Conservation (phyloP, 345 rosid genomes). For the Capsella bursapastoris region DNA sequence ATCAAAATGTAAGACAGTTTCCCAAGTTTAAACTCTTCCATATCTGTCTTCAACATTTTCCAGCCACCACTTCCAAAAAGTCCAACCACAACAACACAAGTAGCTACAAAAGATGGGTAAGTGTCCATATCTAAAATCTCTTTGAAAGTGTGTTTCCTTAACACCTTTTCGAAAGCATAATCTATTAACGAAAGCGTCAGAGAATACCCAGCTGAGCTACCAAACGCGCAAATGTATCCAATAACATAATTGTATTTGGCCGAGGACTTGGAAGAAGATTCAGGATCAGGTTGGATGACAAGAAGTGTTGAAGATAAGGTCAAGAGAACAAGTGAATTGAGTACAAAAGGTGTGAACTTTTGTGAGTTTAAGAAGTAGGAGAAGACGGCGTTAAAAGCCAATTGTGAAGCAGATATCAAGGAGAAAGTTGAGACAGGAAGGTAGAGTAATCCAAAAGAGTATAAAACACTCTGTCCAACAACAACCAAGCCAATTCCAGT, state of each 20-base stretch:
- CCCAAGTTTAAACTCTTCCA: conserved; percentile 48
- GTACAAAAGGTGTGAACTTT: conserved; percentile 38
- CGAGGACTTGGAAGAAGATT: conserved; percentile 6
- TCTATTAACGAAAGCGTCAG: conserved; percentile 37
- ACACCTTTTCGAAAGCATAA: conserved; percentile 28
- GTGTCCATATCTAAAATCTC: conserved; percentile 41
- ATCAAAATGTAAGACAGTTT: conserved; percentile 40
- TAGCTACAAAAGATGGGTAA: conserved; percentile 36
- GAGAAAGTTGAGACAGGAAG: conserved; percentile 46
- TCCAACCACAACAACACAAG: conserved; percentile 32
- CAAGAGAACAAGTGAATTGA: conserved; percentile 41
- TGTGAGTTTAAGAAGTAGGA: conserved; percentile 44
- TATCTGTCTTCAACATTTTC: conserved; percentile 30
- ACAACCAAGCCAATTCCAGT: conserved; percentile 35
- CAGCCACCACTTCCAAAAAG: conserved; percentile 39
- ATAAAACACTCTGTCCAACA: conserved; percentile 27
- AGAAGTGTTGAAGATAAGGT: conserved; percentile 43
- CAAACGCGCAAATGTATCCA: conserved; percentile 37
- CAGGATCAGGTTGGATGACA: conserved; percentile 31
- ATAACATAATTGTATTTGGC: conserved; percentile 5
- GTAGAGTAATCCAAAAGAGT: conserved; percentile 42
- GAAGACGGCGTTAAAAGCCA: conserved; percentile 40
- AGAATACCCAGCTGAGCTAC: conserved; percentile 37
- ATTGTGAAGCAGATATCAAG: conserved; percentile 37
- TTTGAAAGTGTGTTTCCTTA: conserved; percentile 33